Evolutionary conservation across 2,329 filamentous ascomycete species (phyloP).

Genomic region (Nannizzia gypsea): DNA sequence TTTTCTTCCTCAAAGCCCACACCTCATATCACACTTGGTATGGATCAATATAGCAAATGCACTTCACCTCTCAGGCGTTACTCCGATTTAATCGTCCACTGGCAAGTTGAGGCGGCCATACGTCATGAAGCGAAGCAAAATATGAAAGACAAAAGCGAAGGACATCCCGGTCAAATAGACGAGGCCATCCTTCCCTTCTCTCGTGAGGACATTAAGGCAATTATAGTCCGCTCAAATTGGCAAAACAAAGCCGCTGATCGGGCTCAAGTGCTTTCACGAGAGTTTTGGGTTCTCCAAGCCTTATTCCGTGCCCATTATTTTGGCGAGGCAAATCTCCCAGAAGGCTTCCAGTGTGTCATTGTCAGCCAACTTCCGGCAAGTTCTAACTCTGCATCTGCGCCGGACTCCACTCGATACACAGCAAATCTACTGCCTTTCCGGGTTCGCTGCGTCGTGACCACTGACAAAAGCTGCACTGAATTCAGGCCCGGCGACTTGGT

Average conservation of each 20-base stretch:
- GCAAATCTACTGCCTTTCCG: conserved; percentile 16
- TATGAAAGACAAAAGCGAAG: conserved; percentile 21
- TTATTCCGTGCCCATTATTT: conserved; percentile 49
- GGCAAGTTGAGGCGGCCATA: conserved; percentile 53
- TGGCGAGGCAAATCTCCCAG: conserved; percentile 40
- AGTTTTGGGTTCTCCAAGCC: conserved; percentile 43
- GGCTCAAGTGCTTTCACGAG: conserved; percentile 27
- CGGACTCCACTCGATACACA: conserved; percentile 9
- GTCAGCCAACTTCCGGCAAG: conserved; percentile 22
- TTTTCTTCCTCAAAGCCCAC: conserved; percentile 38
- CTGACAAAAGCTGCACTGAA: conserved; percentile 5
- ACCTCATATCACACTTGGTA: conserved; percentile 41
- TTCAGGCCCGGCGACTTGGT: conserved; percentile 14
- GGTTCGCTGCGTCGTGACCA: conserved; percentile 13
- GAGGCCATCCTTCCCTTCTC: conserved; percentile 37
- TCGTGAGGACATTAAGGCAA: conserved; percentile 35
- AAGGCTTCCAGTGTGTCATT: conserved; percentile 33
- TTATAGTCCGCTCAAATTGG: conserved; percentile 36
- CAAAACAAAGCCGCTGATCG: conserved; percentile 30
- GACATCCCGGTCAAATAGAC: conserved; percentile 28
- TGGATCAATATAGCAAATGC: conserved; percentile 44
- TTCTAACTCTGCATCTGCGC: conserved; percentile 13
- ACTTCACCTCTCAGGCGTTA: conserved; percentile 52
- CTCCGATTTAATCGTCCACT: conserved; percentile 49
- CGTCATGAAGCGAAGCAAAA: conserved; percentile 38